Evolutionary conservation across 176 grass and related monocot species (phyloP), one percentile per base, ranked within the genome.

Genomic region (Typha latifolia): DNA sequence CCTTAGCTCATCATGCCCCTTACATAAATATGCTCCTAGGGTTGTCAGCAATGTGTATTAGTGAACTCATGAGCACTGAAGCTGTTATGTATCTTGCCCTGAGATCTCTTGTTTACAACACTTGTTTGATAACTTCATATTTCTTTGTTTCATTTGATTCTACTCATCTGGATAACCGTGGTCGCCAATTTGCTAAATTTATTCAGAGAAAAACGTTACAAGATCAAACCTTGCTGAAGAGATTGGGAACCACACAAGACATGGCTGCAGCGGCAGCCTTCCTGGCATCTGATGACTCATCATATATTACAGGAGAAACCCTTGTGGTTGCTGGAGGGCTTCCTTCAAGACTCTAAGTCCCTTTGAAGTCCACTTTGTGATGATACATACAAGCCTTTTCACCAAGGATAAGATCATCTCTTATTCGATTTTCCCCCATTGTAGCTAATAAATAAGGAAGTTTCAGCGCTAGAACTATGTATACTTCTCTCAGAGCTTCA

Each of bases 281-380:
- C 55, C 69, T 96, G 63, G 93, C 93, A 24, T 96, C 93, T 7
- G 88, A 91, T 6, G 93, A 96, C 21, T 66, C 88, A 20, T 88
- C 93, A 12, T 96, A 76, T 69, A 91, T 96, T 49, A 91, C 93
- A 12, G 93, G 78, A 14, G 93, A 96, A 96, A 96, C 88, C 7
- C 78, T 91, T 14, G 88, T 91, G 59, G 78, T 96, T 78, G 91
- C 91, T 34, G 91, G 91, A 21, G 86, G 91, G 21, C 75, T n/a
- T 2, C 90, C 74, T 29, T 95, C 90, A 49, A 90, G 90, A 49
- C 70, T 95, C 49, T 89, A 82, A 76, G 66, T 67, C 51, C 8
- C 22, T 14, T 57, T 57, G 52, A 21, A 21, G 9, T 20, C n/a
- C 52, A 57, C 19, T 1, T 57, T 21, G 52, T 37, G 34, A 37